Evolutionary conservation across 805 yeast genomes (phyloP), one percentile per base, ranked within the genome.

Genomic region (Metschnikowia shivogae): DNA sequence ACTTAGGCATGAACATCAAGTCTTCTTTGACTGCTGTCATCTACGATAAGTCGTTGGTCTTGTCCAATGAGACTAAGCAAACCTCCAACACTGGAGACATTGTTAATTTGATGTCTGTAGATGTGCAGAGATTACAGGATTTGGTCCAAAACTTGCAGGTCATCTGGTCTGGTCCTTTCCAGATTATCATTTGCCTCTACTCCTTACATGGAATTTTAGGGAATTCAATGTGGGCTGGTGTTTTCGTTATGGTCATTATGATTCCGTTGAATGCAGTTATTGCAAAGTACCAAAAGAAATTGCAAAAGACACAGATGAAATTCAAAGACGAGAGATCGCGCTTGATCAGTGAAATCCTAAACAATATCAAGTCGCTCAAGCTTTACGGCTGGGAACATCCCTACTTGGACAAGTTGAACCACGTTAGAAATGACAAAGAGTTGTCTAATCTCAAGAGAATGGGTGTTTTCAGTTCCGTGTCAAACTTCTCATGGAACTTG

Each of bases 361-460:
- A 87, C 63, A 92, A 90, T 59, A 88, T 93, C 63, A 92, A 89
- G 68, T 88, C 97, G 10, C 73, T 93, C 62, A 93, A 93, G 63
- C 74, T 95, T 40, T 93, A 93, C 60, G 95, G 95, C 2, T 93
- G 99, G 99, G 99, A 93, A 67, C 69, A 63, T 28, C 95, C 98
- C 3, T 89, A 88, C 62, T 78, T 80, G 58, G 76, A 74, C 26
- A 85, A 84, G 56, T 73, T 95, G 46, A 79, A 80, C 52, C 69
- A 81, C 58, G 95, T 92, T 19, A 84, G 99, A 76, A 89, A 92
- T 60, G 87, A 87, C 37, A 82, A 84, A 56, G 97, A 90, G 65
- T 77, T 90, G 63, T 74, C 74, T 27, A 90, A 86, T 55, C 75
- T 93, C 65, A 80, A 76, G 54, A 80, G 71, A 55, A 84, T 89